Evolutionary conservation across 73 alveolate species (phyloP), one percentile per base, ranked within the genome.

Genomic region (Tetrahymena thermophila): DNA sequence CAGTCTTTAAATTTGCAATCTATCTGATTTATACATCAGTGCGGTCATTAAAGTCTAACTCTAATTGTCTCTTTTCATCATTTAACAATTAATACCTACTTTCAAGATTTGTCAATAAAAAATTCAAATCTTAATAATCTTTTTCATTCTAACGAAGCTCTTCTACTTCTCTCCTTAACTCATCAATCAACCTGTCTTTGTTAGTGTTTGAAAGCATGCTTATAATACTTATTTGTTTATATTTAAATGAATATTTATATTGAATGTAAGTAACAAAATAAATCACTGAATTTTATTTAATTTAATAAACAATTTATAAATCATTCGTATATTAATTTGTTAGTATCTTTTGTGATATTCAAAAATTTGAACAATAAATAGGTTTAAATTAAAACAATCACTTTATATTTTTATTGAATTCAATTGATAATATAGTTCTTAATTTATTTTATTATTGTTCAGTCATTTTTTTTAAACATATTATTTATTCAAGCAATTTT

Each of bases 111-210:
- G 96, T 94, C 43, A 85, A 85, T 85, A 94, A 50, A 43, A 94
- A 94, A 85, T 94, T 94, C 71, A 94, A 85, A 85, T 94, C 96
- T 9, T 94, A 89, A 43, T 94, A 94, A 94, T 94, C 96, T 94
- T 94, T 94, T 35, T 94, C 95, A 85, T 94, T 94, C 56, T 85
- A 85, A 37, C 93, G 84, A 19, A 94, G 93, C 13, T 43, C 93
- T 35, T 57, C 93, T 84, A 94, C 43, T 84, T 94, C 58, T 85
- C 93, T 94, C 58, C 93, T 94, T 8, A 94, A 89, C 15, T 85
- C 89, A 71, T 71, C 89, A 25, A 71, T 71, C 23, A 71, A 8
- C 40, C 89, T 71, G 37, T 71, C 89, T 31, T 71, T 71, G 31
- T 71, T 71, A 19, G 89, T 31, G n/a, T 71, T 71, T n/a, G 89